phyloP scores from a whole-genome alignment of 352 stramenopile species.

The Globisporangium yorkense region DNA sequence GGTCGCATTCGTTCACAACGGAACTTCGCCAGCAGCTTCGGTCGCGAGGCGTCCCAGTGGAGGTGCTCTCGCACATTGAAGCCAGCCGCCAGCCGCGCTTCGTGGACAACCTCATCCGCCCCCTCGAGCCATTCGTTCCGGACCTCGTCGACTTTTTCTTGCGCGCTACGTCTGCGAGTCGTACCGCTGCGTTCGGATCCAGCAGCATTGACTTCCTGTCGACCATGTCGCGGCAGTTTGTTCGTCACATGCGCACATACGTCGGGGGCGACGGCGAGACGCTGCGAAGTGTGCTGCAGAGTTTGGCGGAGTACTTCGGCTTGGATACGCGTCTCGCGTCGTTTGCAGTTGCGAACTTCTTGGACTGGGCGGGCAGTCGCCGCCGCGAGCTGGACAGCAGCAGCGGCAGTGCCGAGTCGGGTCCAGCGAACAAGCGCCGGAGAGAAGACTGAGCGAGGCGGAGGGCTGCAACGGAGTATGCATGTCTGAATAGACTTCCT shows the following conservation, averaged over 20 bases:
- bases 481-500: background rate
- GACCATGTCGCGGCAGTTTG: slow-evolving; percentile 47
- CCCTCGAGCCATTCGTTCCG: slow-evolving; percentile 49
- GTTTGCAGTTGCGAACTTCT: slow-evolving; percentile 42
- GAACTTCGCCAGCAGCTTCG: slow-evolving; percentile 44
- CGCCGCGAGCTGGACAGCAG: slow-evolving; percentile 1
- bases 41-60: slow-evolving; percentile 23
- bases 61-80: slow-evolving; percentile 28
- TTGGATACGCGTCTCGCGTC: slow-evolving; percentile 31
- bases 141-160: slow-evolving; percentile 55
- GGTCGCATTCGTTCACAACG: slow-evolving; percentile 36
- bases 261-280: slow-evolving; percentile 24
- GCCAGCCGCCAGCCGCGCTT: slow-evolving; percentile 21
- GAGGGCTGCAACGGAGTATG: background rate
- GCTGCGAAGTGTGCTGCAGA: slow-evolving; percentile 28
- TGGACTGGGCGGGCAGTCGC: slow-evolving; percentile 24
- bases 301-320: slow-evolving; percentile 32
- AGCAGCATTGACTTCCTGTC: slow-evolving; percentile 43
- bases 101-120: slow-evolving; percentile 36
- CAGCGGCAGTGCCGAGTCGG: background rate
- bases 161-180: slow-evolving; percentile 53
- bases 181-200: slow-evolving; percentile 33
- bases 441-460: slow-evolving; percentile 15
- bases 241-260: slow-evolving; percentile 30
- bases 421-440: slow-evolving; percentile 24